Base-by-base conservation (phyloP, 495 filamentous ascomycete species). In the Trichoderma orchidacearum region DNA sequence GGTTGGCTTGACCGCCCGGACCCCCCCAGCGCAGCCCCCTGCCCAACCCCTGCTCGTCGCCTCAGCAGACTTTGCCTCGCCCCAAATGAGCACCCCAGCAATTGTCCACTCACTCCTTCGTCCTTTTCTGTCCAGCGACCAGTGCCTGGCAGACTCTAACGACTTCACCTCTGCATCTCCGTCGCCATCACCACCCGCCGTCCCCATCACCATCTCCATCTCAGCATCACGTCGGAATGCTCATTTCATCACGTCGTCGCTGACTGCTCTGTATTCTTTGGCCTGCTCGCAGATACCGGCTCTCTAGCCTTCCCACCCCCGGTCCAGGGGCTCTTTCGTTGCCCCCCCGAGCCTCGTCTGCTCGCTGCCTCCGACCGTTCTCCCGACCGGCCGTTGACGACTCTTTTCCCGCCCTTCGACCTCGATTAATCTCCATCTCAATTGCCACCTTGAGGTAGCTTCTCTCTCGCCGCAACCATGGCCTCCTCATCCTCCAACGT, bases 401-500 rank as follows among this genome's bases (percentile, higher is more conserved):
- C 27, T 11, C 41, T 25, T 27, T 23, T 48, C 21, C 27, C 41
- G 41, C 41, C 41, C 21, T 48, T 23, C 7, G 21, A 25, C 41
- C 41, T 27, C 21, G 13, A 48, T 48, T 23, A 27, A 9, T 27
- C 21, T 23, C 8, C 23, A 12, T 2, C 18, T 48, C 21, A 8
- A 9, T 48, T 11, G 41, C 23, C 41, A 48, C 27, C 41, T 48
- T 7, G 41, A 48, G 13, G 41, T 11, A 4, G 18, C 41, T 12
- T 17, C 3, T 48, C 41, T 18, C 18, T 9, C 41, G 17, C 28
- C 51, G 15, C 23, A 15, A 65, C 64, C 58, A 96, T 96, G 89
- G 86, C 92, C 35, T 96, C 90, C 61, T 91, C 89, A 36, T 95
- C 90, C 48, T 95, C 89, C 41, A 99, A 99, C 72, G 93, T 99